A percentile compares a stretch with the other conserved stretches of the same genome.
phyloP scores from a whole-genome alignment of 2,329 filamentous ascomycete genomes.

The Juglanconis oblonga region DNA sequence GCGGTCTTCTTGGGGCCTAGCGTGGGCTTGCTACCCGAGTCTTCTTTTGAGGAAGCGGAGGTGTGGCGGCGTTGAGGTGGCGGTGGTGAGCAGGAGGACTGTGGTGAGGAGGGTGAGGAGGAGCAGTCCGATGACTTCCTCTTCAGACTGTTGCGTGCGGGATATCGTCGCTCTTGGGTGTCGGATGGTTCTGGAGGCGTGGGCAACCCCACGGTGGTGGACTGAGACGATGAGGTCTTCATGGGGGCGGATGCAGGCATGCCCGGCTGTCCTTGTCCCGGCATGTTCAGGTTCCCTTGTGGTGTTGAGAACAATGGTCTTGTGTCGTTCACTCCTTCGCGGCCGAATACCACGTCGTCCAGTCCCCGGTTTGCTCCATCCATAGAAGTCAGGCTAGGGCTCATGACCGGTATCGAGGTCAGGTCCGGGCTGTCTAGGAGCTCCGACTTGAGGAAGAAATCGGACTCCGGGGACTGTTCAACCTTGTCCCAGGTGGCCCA shows the following conservation, averaged over 20 bases:
- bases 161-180: conserved; percentile 12
- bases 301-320: conserved; percentile 26
- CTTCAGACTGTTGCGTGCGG: conserved; percentile 27
- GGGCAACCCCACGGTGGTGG: conserved; percentile 1
- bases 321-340: conserved; percentile 24
- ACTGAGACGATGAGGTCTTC: background rate
- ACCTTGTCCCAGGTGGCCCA: conserved; percentile 30
- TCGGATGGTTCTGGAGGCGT: conserved; percentile 1
- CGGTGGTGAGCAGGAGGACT: conserved; percentile 21
- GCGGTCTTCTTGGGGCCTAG: conserved; percentile 75
- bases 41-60: conserved; percentile 8
- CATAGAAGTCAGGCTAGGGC: conserved; percentile 34
- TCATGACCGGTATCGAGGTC: conserved; percentile 25
- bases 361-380: conserved; percentile 25
- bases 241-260: background rate
- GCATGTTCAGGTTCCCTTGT: conserved; percentile 18
- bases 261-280: conserved; percentile 5
- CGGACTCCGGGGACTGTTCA: conserved; percentile 27
- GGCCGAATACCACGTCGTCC: conserved; percentile 23
- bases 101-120: conserved; percentile 20
- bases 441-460: conserved; percentile 31
- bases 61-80: conserved; percentile 11
- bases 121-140: conserved; percentile 28
- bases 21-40: conserved; percentile 10
- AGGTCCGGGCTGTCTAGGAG: conserved; percentile 29